phyloP scores from a whole-genome alignment of 805 yeast genomes.

The Candida michaelii region DNA sequence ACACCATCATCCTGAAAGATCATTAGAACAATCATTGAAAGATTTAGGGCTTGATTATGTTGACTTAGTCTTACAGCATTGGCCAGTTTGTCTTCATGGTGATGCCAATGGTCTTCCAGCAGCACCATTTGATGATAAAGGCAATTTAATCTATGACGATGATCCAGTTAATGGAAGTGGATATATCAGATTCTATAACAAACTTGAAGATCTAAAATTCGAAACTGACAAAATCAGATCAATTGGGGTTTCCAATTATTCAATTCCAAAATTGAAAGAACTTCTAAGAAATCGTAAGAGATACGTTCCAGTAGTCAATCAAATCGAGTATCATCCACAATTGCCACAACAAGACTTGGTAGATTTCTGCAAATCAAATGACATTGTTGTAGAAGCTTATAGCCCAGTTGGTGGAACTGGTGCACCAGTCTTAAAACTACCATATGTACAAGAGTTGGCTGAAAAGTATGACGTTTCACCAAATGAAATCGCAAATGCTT shows the following conservation, averaged over 20 bases:
- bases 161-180: conserved; percentile 34
- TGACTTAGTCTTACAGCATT: conserved; percentile 48
- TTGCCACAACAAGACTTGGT: conserved; percentile 42
- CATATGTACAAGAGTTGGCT: conserved; percentile 52
- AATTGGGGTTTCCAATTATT: conserved; percentile 38
- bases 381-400: conserved; percentile 50
- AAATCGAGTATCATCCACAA: conserved; percentile 37
- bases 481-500: conserved; percentile 61
- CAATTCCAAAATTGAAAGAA: conserved; percentile 26
- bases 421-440: conserved; percentile 60
- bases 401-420: conserved; percentile 67
- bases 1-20: conserved; percentile 40
- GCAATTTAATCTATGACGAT: conserved; percentile 32
- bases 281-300: conserved; percentile 24
- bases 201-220: conserved; percentile 27
- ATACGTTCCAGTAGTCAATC: conserved; percentile 32
- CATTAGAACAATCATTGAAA: conserved; percentile 40
- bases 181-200: conserved; percentile 30
- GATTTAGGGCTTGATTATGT: conserved; percentile 46
- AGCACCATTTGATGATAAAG: conserved; percentile 36
- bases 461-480: conserved; percentile 51
- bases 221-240: conserved; percentile 32
- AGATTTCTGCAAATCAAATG: conserved; percentile 34
- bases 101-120: conserved; percentile 40
- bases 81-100: conserved; percentile 47